Base-by-base conservation (phyloP, 768 basidiomycete genomes). In the Tremella mesenterica region DNA sequence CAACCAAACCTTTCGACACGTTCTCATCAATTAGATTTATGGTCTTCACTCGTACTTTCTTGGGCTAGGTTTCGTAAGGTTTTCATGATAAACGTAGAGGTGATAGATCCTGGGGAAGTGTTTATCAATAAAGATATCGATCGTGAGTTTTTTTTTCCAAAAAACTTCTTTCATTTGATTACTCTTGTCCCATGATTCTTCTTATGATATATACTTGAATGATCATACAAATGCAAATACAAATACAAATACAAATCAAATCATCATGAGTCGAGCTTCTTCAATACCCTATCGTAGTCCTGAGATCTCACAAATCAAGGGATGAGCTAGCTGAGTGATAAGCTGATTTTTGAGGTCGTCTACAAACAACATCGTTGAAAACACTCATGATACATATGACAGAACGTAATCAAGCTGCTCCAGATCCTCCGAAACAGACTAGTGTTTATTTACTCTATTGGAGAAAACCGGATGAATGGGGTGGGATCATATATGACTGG, bases 401-500 rank as follows among this genome's bases (percentile, higher is more conserved):
- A 20, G 72, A 72, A 52, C 31, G 25, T 13, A 71, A 66, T 23
- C 58, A 65, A 47, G 63, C 63, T 14, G 52, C 61, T 1, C 38
- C 67, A 16, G 60, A 69, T 44, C 69, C 72, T 28, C 70, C 70
- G 13, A 69, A 70, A 50, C 68, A 68, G 44, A 65, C 64, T 9
- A 43, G 56, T 12, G 59, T 62, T n/a, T 70, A 64, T 50, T 55
- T 74, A 25, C 57, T 77, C 14, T 75, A 73, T 52, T 77, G 75
- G 74, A 67, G 65, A 5, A 72, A 69, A 57, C 75, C 75, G 1
- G 74, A 73, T 8, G 76, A 77, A 58, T 76, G 75, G 75, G 74
- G 71, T 1, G 41, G 60, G 13, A 28, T 68, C 10, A 75, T 77
- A 18, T 74, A 76, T 54, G 64, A 69, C 21, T 77, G 76, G 76